Percentiles rank a stretch among this genome's conserved stretches.
These are phyloP conservation scores for Dioscorea zingiberensis DNA, from an alignment of 106 monocot species.

Conservation along the genomic window DNA sequence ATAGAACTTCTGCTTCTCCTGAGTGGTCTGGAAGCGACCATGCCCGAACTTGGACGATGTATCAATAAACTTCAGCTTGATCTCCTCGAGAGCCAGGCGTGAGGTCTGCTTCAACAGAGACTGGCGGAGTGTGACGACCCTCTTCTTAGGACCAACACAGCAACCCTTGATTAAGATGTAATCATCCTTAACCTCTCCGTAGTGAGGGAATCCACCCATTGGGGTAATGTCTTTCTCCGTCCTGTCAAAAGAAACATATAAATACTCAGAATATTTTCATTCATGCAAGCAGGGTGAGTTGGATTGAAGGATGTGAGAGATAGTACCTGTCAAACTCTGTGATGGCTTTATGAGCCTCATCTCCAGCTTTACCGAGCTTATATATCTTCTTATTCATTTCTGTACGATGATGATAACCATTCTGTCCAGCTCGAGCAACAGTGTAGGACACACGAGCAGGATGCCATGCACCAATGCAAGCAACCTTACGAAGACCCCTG, in stretches of 20 bases:
- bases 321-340: constrained; percentile 45
- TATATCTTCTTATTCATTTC: constrained; percentile 51
- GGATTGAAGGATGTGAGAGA: not conserved
- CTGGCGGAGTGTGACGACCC: constrained; percentile 2
- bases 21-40: not conserved
- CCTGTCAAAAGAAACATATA: constrained; percentile 3
- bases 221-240: constrained; percentile 48
- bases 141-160: constrained; percentile 27
- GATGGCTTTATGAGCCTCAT: constrained; percentile 27
- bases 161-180: constrained; percentile 22
- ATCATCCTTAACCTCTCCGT: constrained; percentile 40
- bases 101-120: constrained; percentile 14
- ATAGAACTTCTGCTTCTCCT: constrained; percentile 1
- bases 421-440: constrained; percentile 48
- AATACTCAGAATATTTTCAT: too few species aligned
- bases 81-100: constrained; percentile 14
- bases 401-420: constrained; percentile 43
- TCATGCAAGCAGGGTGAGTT: not conserved
- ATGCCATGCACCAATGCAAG: constrained; percentile 55
- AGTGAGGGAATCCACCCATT: constrained; percentile 40
- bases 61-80: constrained; percentile 24
- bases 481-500: constrained; percentile 46
- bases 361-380: constrained; percentile 34
- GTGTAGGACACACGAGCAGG: constrained; percentile 46
- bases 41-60: constrained; percentile 27